These are phyloP conservation scores for Aureobasidium zeae DNA, from an alignment of 2,329 filamentous ascomycete species.

Conservation along the genomic window DNA sequence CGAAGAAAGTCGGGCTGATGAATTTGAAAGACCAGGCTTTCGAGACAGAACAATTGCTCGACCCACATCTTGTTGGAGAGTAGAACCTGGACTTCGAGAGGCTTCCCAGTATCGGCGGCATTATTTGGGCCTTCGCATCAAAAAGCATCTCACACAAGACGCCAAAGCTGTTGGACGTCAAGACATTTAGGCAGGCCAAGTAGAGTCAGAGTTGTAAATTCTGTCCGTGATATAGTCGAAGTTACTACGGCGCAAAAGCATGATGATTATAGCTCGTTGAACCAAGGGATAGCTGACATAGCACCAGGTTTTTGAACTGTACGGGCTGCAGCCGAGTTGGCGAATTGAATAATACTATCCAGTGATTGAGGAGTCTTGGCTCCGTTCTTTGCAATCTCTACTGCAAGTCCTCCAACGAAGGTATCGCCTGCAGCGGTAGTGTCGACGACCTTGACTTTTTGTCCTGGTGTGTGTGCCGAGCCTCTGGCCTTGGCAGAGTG, in stretches of 20 bases:
- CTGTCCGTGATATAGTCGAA: background rate
- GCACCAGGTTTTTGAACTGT: constrained; percentile 59
- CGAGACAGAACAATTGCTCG: too few species aligned
- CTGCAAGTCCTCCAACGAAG: constrained; percentile 80
- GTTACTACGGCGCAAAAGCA: too few species aligned
- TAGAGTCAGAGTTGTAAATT: background rate
- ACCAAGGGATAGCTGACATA: constrained; percentile 58
- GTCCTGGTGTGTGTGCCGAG: constrained; percentile 37
- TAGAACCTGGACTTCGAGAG: too few species aligned
- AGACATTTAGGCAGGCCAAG: background rate
- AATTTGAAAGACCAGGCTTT: too few species aligned
- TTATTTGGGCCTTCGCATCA: too few species aligned
- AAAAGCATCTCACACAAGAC: too few species aligned
- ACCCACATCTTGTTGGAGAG: too few species aligned
- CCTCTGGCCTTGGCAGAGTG: constrained; percentile 22
- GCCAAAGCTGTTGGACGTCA: too few species aligned
- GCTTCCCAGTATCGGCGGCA: too few species aligned
- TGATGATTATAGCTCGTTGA: constrained; percentile 42
- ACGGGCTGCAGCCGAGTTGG: constrained; percentile 53
- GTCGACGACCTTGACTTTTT: constrained; percentile 71
- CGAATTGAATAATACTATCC: constrained; percentile 50
- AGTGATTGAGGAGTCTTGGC: constrained; percentile 38
- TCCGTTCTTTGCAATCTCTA: constrained; percentile 53
- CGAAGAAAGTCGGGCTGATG: too few species aligned
- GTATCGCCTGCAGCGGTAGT: constrained; percentile 93